Evolutionary conservation across 495 filamentous ascomycete species (phyloP).

Genomic region (Hypoxylon fuscum): DNA sequence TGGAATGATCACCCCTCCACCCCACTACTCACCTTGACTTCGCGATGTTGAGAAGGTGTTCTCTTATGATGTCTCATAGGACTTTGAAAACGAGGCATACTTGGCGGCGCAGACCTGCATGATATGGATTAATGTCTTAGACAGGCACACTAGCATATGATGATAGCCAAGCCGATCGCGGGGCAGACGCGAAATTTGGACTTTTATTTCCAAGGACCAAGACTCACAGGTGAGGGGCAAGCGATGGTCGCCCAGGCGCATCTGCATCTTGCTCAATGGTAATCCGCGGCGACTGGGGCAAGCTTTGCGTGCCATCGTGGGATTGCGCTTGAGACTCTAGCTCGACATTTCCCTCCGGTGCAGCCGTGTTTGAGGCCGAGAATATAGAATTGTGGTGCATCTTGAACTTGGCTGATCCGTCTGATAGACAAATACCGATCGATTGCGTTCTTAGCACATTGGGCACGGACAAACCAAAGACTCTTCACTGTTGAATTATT

Average conservation of each 20-base stretch:
- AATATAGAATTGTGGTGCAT: constrained; percentile 19
- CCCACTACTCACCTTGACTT: constrained; percentile 67
- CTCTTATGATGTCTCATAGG: constrained; percentile 80
- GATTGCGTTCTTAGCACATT: constrained; percentile 17
- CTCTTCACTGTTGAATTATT: not conserved
- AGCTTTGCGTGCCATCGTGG: constrained; percentile 16
- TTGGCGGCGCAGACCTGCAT: constrained; percentile 51
- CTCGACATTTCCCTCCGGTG: constrained; percentile 7
- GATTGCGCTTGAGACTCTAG: constrained; percentile 11
- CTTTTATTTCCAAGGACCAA: constrained; percentile 9
- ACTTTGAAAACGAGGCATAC: constrained; percentile 60
- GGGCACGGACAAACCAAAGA: not conserved
- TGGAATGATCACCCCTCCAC: constrained; percentile 1
- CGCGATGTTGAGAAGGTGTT: constrained; percentile 72
- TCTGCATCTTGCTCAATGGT: constrained; percentile 46
- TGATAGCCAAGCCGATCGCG: constrained; percentile 27
- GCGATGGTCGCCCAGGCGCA: constrained; percentile 28
- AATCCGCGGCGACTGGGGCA: constrained; percentile 50
- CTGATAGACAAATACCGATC: no score
- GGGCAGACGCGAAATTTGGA: constrained; percentile 20
- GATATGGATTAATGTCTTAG: constrained; percentile 25
- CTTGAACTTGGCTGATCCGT: constrained; percentile 25
- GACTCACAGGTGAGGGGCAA: constrained; percentile 47
- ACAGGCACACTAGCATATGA: constrained; percentile 10
- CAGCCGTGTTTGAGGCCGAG: constrained; percentile 16